Percentiles rank a stretch among this genome's conserved stretches.
Evolutionary conservation across 2,329 filamentous ascomycete species (phyloP).

Genomic region (Lasiodiplodia hormozganensis): DNA sequence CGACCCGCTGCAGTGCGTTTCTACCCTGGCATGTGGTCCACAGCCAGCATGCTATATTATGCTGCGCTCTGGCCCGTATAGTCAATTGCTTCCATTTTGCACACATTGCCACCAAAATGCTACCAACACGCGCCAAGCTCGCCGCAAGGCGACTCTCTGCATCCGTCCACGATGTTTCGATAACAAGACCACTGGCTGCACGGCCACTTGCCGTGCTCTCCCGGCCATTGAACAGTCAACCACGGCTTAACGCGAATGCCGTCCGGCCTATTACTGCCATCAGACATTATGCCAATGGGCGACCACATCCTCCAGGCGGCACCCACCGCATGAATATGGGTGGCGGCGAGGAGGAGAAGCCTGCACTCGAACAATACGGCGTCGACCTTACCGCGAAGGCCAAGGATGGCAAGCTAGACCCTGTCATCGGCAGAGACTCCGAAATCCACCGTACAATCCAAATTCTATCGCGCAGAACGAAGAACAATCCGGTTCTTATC

Average conservation of each 20-base stretch:
- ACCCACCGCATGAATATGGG: slow-evolving; percentile 94
- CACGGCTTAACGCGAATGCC: slow-evolving; percentile 36
- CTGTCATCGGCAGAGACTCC: slow-evolving; percentile 89
- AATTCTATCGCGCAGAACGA: slow-evolving; percentile 88
- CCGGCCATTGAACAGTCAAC: slow-evolving; percentile 32
- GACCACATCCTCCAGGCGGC: slow-evolving; percentile 85
- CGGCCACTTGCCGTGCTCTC: slow-evolving; percentile 29
- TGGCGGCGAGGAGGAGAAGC: slow-evolving; percentile 72
- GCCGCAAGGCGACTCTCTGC: slow-evolving; percentile 44
- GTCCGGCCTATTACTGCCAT: slow-evolving; percentile 39
- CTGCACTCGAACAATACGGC: slow-evolving; percentile 89
- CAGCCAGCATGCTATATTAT: slow-evolving; percentile 13
- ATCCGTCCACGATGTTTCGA: slow-evolving; percentile 11
- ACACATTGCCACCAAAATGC: slow-evolving; percentile 38
- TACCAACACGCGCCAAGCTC: slow-evolving; percentile 44
- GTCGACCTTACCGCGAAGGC: slow-evolving; percentile 87
- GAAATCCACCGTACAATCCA: slow-evolving; percentile 97
- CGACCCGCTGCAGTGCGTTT: slow-evolving; percentile 20
- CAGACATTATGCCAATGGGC: slow-evolving; percentile 64
- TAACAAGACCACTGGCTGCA: background rate
- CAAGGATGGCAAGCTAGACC: slow-evolving; percentile 88
- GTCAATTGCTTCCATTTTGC: background rate
- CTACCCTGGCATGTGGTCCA: background rate
- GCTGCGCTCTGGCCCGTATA: background rate
- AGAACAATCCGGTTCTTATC: slow-evolving; percentile 96